These are phyloP conservation scores for Nothophaeocryptopus gaeumannii DNA, from an alignment of 2,329 filamentous ascomycete species.

Conservation along the genomic window DNA sequence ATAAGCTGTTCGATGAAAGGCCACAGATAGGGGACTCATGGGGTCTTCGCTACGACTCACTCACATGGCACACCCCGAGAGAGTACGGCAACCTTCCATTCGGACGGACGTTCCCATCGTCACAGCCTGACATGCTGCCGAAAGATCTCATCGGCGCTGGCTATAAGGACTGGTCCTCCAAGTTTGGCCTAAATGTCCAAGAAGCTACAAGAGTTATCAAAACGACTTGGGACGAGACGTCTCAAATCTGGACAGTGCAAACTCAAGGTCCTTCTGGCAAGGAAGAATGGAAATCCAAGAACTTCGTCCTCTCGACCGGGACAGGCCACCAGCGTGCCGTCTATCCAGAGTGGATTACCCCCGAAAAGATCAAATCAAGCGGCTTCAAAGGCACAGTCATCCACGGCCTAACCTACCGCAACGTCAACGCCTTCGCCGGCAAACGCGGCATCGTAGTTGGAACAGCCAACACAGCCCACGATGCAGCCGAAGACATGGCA, in stretches of 20 bases:
- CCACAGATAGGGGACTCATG: conserved; percentile 46
- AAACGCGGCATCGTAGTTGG: conserved; percentile 49
- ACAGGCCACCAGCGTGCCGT: conserved; percentile 29
- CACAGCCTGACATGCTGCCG: conserved; percentile 27
- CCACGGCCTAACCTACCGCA: conserved; percentile 39
- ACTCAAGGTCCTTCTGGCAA: conserved; percentile 5
- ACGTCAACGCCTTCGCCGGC: conserved; percentile 35
- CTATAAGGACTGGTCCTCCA: conserved; percentile 39
- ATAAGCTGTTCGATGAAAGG: conserved; percentile 47
- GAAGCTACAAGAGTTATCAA: conserved; percentile 38
- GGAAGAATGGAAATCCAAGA: conserved; percentile 16
- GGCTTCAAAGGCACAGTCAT: conserved; percentile 39
- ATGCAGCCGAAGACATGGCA: conserved; percentile 50
- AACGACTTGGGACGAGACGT: conserved; percentile 39
- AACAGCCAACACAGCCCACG: conserved; percentile 50
- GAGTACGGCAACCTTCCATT: conserved; percentile 41
- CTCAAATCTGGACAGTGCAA: conserved; percentile 37
- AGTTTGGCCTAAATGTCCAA: conserved; percentile 41
- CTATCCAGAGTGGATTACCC: conserved; percentile 18
- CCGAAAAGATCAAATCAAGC: conserved; percentile 36
- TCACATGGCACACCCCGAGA: conserved; percentile 42
- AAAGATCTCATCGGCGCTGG: conserved; percentile 38
- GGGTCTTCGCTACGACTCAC: conserved; percentile 46
- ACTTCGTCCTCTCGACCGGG: conserved; percentile 38
- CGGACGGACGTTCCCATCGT: conserved; percentile 33